Conservation (phyloP, 2,329 filamentous ascomycete species). For the Corynespora cassiicola region DNA sequence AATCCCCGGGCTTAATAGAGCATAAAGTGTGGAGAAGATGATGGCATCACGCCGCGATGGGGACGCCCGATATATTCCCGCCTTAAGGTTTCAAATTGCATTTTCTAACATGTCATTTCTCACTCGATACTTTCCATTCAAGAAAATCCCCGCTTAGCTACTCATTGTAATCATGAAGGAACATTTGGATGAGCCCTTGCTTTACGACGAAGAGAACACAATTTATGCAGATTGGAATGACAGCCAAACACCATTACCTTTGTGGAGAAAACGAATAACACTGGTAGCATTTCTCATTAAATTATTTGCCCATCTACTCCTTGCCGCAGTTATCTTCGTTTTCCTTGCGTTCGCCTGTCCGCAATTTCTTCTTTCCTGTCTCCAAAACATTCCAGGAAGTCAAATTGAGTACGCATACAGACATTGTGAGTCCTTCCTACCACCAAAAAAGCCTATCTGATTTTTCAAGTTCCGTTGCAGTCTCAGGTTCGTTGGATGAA, state of each 20-base stretch:
- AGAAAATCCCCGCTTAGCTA: not conserved
- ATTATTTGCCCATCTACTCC: not conserved
- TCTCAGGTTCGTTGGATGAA: slow-evolving; percentile 2
- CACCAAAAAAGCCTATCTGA: not conserved
- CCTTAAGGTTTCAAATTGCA: too few relatives aligned
- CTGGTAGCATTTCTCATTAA: too few relatives aligned
- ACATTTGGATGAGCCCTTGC: not conserved
- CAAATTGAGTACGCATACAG: not conserved
- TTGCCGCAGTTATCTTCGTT: slow-evolving; percentile 1
- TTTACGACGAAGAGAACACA: not conserved
- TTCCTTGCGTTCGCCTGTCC: not conserved
- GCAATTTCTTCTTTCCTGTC: not conserved
- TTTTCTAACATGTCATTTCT: too few relatives aligned
- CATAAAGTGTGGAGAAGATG: too few relatives aligned
- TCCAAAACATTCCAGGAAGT: not conserved
- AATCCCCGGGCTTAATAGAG: too few relatives aligned
- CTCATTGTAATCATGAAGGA: not conserved
- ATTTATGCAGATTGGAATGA: slow-evolving; percentile 2
- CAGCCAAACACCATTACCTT: not conserved
- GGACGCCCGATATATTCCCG: too few relatives aligned
- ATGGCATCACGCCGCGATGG: too few relatives aligned
- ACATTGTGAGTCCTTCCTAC: not conserved
- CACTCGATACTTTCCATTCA: not conserved
- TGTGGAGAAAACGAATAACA: not conserved
- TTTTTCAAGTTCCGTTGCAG: not conserved